Conservation (phyloP, 192 early-diverging fungal genomes). For the Jimgerdemannia flammicorona region DNA sequence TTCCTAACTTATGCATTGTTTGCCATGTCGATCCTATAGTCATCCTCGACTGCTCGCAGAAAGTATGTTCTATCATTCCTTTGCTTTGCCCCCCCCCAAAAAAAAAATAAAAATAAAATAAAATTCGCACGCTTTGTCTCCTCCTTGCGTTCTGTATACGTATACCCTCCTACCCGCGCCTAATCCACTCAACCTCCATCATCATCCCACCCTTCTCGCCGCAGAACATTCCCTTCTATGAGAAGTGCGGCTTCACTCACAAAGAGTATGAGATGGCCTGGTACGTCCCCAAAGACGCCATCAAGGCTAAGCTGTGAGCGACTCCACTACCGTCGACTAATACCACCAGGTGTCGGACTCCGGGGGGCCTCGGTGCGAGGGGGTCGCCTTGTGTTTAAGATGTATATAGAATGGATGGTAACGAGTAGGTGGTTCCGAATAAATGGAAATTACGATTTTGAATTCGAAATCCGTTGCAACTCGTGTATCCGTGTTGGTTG, state of each 20-base stretch:
- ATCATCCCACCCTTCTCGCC: background rate
- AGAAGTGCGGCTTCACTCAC: constrained; percentile 79
- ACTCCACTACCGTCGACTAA: too few species aligned
- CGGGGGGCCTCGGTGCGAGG: too few species aligned
- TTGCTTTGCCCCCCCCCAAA: background rate
- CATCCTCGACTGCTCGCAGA: constrained; percentile 56
- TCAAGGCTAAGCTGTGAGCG: constrained; percentile 4
- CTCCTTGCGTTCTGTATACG: constrained; percentile 19
- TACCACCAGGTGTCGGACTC: too few species aligned
- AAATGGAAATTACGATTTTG: too few species aligned
- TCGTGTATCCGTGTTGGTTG: too few species aligned
- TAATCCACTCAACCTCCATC: background rate
- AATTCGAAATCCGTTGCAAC: too few species aligned
- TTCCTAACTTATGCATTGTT: too few species aligned
- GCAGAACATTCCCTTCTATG: constrained; percentile 84
- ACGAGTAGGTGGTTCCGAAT: too few species aligned
- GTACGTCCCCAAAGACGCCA: constrained; percentile 40
- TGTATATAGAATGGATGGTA: too few species aligned
- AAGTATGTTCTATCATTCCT: constrained; percentile 29
- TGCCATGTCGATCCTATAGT: constrained; percentile 14
- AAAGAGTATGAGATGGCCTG: constrained; percentile 71
- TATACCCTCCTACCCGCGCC: constrained; percentile 7
- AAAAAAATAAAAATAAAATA: too few species aligned
- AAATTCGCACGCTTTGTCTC: background rate
- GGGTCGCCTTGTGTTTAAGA: too few species aligned